Evolutionary conservation across 1,284 basidiomycete species (phyloP).

Genomic region (Cryptococcus jaspeensis): DNA sequence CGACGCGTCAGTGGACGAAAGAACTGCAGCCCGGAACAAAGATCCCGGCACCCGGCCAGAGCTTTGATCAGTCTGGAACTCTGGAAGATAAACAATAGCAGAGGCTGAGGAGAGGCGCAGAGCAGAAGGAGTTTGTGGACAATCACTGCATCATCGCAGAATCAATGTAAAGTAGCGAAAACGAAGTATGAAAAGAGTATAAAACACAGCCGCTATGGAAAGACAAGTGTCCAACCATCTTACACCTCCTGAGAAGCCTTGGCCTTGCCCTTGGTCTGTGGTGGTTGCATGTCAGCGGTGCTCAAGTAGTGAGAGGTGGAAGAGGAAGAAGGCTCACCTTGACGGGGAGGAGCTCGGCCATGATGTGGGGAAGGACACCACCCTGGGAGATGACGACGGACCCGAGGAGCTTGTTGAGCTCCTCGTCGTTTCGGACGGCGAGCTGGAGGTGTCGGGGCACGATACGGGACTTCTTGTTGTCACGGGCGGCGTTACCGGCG

Average conservation of each 20-base stretch:
- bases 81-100: not conserved
- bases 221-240: constrained; percentile 11
- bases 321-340: constrained; percentile 51
- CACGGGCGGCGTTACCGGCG: constrained; percentile 70
- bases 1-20: too few relatives aligned
- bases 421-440: constrained; percentile 84
- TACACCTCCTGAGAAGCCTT: constrained; percentile 49
- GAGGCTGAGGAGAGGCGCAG: not conserved
- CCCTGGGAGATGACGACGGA: constrained; percentile 86
- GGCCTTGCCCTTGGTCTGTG: constrained; percentile 36
- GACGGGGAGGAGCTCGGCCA: constrained; percentile 66
- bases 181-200: constrained; percentile 16
- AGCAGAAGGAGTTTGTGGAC: not conserved
- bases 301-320: not conserved
- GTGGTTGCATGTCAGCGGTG: constrained; percentile 13
- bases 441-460: constrained; percentile 86
- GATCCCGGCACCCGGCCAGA: too few relatives aligned
- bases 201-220: constrained; percentile 3
- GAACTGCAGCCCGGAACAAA: too few relatives aligned
- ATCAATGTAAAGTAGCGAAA: constrained; percentile 28
- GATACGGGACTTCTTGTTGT: constrained; percentile 74
- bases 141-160: constrained; percentile 25
- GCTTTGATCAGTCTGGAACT: too few relatives aligned
- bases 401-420: constrained; percentile 61
- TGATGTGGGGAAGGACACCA: constrained; percentile 77